phyloP scores from a whole-genome alignment of 768 basidiomycete genomes.

The Tulasnella sp. region DNA sequence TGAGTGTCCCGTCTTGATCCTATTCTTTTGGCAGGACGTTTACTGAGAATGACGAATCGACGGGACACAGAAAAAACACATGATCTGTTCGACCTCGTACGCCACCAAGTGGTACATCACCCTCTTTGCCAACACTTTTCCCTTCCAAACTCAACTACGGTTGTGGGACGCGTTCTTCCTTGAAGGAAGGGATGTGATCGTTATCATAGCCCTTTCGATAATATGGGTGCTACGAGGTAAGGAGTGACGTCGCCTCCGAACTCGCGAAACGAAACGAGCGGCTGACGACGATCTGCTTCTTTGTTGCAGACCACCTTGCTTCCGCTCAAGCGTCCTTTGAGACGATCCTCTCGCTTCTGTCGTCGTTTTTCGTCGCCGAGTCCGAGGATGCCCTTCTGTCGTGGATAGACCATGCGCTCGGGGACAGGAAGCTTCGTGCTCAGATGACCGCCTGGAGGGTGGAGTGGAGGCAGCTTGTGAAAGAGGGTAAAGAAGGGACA shows the following conservation, averaged over 20 bases:
- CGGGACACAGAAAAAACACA: slow-evolving; percentile 49
- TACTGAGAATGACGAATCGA: neutral
- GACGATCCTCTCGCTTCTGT: slow-evolving; percentile 78
- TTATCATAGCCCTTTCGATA: slow-evolving; percentile 75
- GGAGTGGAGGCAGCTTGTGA: slow-evolving; percentile 56
- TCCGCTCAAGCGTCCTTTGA: slow-evolving; percentile 73
- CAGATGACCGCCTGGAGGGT: slow-evolving; percentile 66
- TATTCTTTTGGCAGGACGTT: neutral
- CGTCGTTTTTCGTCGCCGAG: slow-evolving; percentile 90
- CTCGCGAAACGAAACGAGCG: too few species aligned
- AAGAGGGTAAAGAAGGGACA: slow-evolving; percentile 23
- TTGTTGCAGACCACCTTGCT: slow-evolving; percentile 71
- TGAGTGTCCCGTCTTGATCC: slow-evolving; percentile 23
- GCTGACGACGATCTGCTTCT: too few species aligned
- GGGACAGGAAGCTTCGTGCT: slow-evolving; percentile 51
- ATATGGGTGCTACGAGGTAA: slow-evolving; percentile 84
- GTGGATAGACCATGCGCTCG: slow-evolving; percentile 61
- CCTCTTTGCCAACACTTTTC: slow-evolving; percentile 87
- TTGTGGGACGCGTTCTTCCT: slow-evolving; percentile 91
- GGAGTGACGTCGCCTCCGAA: neutral
- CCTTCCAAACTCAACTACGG: slow-evolving; percentile 88
- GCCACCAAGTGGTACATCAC: slow-evolving; percentile 99
- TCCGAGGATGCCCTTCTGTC: slow-evolving; percentile 69
- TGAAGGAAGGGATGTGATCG: slow-evolving; percentile 82
- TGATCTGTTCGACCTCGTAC: slow-evolving; percentile 87